phyloP scores from a whole-genome alignment of 1,284 basidiomycete species.

The Mycosarcoma maydis region DNA sequence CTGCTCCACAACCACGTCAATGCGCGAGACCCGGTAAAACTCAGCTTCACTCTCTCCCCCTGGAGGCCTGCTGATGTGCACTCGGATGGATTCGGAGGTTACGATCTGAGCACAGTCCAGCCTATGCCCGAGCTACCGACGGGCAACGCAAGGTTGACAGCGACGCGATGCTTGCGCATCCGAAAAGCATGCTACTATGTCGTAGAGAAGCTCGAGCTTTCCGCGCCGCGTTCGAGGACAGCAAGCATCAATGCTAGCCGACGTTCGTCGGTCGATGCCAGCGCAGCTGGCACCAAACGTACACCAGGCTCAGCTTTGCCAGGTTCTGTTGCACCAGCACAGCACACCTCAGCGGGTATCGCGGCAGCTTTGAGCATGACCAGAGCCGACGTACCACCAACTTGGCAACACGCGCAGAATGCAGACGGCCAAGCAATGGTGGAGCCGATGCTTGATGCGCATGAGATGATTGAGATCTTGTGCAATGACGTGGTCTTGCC shows the following conservation, averaged over 20 bases:
- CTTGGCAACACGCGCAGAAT: not conserved
- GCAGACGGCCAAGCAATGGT: not conserved
- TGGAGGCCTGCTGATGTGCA: conserved; percentile 66
- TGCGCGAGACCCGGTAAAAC: conserved; percentile 38
- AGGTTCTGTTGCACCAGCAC: not conserved
- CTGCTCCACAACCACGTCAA: conserved; percentile 71
- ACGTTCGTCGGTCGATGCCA: conserved; percentile 27
- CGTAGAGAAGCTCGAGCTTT: conserved; percentile 83
- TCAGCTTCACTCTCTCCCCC: conserved; percentile 85
- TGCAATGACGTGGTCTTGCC: conserved; percentile 84
- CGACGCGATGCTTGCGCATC: conserved; percentile 83
- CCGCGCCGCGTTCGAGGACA: conserved; percentile 21
- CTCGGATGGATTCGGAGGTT: conserved; percentile 42
- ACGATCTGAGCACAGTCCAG: conserved; percentile 12
- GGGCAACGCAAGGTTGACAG: conserved; percentile 84
- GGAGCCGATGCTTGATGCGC: conserved; percentile 68
- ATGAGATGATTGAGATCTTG: conserved; percentile 85
- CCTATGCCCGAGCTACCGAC: conserved; percentile 65
- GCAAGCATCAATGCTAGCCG: conserved; percentile 42
- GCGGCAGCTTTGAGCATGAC: conserved; percentile 36
- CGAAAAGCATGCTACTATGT: conserved; percentile 86
- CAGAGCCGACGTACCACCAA: conserved; percentile 6
- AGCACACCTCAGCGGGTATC: not conserved
- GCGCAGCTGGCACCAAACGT: not conserved
- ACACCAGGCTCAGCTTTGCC: not conserved